A percentile compares a stretch with the other conserved stretches of the same genome.
These are phyloP conservation scores for Neurospora sp. DNA, from an alignment of 495 filamentous ascomycete genomes.

Conservation along the genomic window DNA sequence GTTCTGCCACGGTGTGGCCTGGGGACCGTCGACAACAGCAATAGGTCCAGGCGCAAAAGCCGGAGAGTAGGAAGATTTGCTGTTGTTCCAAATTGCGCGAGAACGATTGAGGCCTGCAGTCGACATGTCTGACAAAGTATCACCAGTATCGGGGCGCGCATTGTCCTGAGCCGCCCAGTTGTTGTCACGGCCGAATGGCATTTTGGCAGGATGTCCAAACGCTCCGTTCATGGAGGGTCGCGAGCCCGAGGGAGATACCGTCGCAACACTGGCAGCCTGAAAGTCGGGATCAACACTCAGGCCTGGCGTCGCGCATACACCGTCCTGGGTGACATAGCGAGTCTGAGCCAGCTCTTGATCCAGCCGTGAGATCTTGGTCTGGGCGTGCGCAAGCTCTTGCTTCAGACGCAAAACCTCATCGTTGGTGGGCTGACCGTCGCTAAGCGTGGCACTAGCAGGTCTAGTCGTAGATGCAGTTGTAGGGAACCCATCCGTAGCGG, in stretches of 20 bases:
- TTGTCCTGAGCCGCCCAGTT: constrained; percentile 59
- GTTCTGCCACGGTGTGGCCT: constrained; percentile 25
- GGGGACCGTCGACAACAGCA: constrained; percentile 24
- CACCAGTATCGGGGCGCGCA: constrained; percentile 52
- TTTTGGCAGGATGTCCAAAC: constrained; percentile 42
- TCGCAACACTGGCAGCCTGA: constrained; percentile 2
- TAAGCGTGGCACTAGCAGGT: constrained; percentile 34
- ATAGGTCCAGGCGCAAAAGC: constrained; percentile 25
- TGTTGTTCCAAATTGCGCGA: constrained; percentile 52
- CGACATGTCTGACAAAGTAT: constrained; percentile 37
- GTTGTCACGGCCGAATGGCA: constrained; percentile 43
- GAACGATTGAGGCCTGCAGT: constrained; percentile 48
- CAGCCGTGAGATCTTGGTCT: constrained; percentile 68
- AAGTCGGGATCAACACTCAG: constrained; percentile 20
- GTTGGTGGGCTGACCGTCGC: constrained; percentile 15
- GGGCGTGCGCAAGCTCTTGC: constrained; percentile 70
- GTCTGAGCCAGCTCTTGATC: constrained; percentile 75
- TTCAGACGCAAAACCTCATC: constrained; percentile 43
- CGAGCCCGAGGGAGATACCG: constrained; percentile 11
- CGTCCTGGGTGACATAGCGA: constrained; percentile 43
- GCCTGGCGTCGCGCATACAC: constrained; percentile 14
- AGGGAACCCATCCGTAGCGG: constrained; percentile 43
- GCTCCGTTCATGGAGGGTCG: constrained; percentile 23
- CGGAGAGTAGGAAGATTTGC: constrained; percentile 21
- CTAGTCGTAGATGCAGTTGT: constrained; percentile 33